A percentile compares a stretch with the other conserved stretches of the same genome.
phyloP scores from a whole-genome alignment of 768 basidiomycete genomes.

The Panaeolus cyanescens region DNA sequence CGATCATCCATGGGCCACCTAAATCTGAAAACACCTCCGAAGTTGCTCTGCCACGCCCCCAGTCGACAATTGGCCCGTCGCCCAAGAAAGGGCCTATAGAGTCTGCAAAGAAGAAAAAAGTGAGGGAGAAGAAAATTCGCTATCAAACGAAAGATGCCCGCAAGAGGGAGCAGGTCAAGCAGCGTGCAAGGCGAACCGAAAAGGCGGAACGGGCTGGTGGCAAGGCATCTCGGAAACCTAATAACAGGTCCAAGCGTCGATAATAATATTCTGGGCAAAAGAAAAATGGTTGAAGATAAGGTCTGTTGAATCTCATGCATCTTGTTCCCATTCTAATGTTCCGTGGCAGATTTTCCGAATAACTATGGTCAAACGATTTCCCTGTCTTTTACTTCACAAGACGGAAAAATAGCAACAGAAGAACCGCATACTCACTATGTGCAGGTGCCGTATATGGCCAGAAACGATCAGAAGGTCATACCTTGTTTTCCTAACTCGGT shows the following conservation, averaged over 20 bases:
- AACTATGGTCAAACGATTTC: background rate
- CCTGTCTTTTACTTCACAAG: background rate
- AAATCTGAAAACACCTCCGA: slow-evolving; percentile 13
- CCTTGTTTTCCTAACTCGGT: background rate
- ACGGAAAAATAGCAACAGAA: background rate
- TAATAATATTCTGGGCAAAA: background rate
- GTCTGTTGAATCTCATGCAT: background rate
- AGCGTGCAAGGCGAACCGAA: slow-evolving; percentile 62
- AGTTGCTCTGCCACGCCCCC: slow-evolving; percentile 8
- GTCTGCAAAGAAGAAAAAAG: slow-evolving; percentile 25
- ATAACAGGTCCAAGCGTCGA: slow-evolving; percentile 24
- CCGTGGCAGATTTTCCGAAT: background rate
- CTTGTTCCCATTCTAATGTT: background rate
- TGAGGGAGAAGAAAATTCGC: slow-evolving; percentile 45
- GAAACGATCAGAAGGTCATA: background rate
- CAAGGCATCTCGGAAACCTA: slow-evolving; percentile 47
- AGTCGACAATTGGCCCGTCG: slow-evolving; percentile 3
- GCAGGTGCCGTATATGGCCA: background rate
- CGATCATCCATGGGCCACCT: slow-evolving; percentile 51
- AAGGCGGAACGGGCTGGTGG: slow-evolving; percentile 76
- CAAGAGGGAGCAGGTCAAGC: slow-evolving; percentile 61
- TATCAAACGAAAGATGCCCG: slow-evolving; percentile 76
- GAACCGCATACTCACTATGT: too few relatives aligned
- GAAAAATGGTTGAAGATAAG: background rate
- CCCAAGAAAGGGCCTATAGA: slow-evolving; percentile 2